Evolutionary conservation across 371 early-diverging fungal species (phyloP).

Genomic region (Actinomortierella wolfii): DNA sequence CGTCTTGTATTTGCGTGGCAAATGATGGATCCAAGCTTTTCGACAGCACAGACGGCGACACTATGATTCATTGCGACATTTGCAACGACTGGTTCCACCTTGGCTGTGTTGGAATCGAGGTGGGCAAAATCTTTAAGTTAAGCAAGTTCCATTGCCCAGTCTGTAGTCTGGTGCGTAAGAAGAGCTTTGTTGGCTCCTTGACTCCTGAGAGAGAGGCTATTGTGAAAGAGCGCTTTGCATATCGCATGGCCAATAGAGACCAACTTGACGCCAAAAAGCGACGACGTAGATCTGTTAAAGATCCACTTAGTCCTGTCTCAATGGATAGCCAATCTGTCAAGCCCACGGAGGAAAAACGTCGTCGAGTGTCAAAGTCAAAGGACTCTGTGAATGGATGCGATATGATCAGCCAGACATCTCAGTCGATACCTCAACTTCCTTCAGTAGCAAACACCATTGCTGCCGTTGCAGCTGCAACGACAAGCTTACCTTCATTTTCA

Average conservation of each 20-base stretch:
- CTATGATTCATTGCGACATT: constrained; percentile 61
- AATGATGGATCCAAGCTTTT: constrained; percentile 29
- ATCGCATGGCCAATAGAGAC: constrained; percentile 8
- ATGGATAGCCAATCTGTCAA: too few relatives aligned
- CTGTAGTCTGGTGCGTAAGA: constrained; percentile 25
- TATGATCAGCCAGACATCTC: too few relatives aligned
- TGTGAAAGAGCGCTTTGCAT: background rate
- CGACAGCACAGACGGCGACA: constrained; percentile 47
- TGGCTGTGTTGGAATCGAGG: constrained; percentile 50
- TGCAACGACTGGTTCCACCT: constrained; percentile 67
- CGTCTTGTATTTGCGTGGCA: constrained; percentile 18
- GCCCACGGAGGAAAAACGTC: too few relatives aligned
- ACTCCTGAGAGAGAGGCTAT: background rate
- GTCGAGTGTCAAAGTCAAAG: too few relatives aligned
- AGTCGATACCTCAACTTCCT: too few relatives aligned
- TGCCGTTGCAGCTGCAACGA: too few relatives aligned
- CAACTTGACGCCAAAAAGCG: constrained; percentile 21
- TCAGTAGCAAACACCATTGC: too few relatives aligned
- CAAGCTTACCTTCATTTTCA: too few relatives aligned
- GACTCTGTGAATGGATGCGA: too few relatives aligned
- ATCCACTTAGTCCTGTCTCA: constrained; percentile 5
- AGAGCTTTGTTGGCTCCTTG: constrained; percentile 17
- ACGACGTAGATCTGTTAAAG: constrained; percentile 25
- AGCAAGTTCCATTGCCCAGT: constrained; percentile 34
- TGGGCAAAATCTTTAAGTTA: constrained; percentile 30